A percentile compares a stretch with the other conserved stretches of the same genome.
Evolutionary conservation across 805 yeast genomes (phyloP).

Genomic region (Lachancea meyersii): DNA sequence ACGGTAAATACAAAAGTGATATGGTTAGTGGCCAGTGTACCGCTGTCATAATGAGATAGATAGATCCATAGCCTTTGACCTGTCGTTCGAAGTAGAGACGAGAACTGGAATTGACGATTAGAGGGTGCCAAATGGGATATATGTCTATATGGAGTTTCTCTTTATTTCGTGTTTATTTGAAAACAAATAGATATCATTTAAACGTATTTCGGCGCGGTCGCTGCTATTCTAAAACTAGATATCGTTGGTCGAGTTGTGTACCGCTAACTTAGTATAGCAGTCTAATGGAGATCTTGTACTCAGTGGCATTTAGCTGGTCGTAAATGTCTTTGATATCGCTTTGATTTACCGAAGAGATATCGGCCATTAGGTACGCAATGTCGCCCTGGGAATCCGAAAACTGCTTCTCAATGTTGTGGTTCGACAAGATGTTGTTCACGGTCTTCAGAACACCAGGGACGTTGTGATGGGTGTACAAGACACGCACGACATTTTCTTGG

Average conservation of each 20-base stretch:
- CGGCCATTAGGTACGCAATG: conserved; percentile 97
- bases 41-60: too few species aligned
- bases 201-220: too few species aligned
- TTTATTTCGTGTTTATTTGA: too few species aligned
- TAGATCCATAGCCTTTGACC: too few species aligned
- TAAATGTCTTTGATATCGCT: conserved; percentile 80
- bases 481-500: conserved; percentile 85
- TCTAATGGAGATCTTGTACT: conserved; percentile 86
- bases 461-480: conserved; percentile 91
- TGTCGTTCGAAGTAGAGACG: too few species aligned
- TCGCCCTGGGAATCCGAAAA: conserved; percentile 96
- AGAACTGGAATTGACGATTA: too few species aligned
- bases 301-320: conserved; percentile 81
- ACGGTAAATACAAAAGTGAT: not conserved
- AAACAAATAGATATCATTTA: too few species aligned
- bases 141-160: too few species aligned
- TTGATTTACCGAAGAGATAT: conserved; percentile 76
- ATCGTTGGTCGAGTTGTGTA: too few species aligned
- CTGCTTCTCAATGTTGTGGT: conserved; percentile 95
- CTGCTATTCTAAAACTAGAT: too few species aligned
- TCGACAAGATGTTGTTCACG: conserved; percentile 90
- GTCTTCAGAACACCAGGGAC: conserved; percentile 98
- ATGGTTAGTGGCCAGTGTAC: too few species aligned
- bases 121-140: too few species aligned
- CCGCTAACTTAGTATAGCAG: conserved; percentile 55